These are phyloP conservation scores for Fusarium annulatum DNA, from an alignment of 2,329 filamentous ascomycete genomes.

Conservation along the genomic window DNA sequence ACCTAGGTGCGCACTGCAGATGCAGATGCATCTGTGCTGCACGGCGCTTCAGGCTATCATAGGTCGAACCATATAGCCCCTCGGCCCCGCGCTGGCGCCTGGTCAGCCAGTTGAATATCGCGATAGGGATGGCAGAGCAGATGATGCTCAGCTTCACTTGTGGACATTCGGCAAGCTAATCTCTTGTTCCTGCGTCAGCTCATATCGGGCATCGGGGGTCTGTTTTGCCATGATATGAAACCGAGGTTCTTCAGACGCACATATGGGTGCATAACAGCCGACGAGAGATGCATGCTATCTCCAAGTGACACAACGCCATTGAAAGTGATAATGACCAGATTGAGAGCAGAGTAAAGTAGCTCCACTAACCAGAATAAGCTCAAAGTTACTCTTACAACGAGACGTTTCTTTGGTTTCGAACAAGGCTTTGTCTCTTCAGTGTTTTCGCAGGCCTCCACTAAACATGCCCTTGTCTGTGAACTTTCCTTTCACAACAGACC, in stretches of 20 bases:
- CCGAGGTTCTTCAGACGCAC: conserved; percentile 12
- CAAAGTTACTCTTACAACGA: background rate
- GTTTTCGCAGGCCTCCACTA: conserved; percentile 5
- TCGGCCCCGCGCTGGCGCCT: conserved; percentile 35
- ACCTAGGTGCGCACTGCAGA: conserved; percentile 11
- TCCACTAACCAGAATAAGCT: background rate
- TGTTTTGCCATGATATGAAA: conserved; percentile 1
- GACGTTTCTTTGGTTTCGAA: conserved; percentile 22
- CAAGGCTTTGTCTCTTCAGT: conserved; percentile 21
- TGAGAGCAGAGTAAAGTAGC: background rate
- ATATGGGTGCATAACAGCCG: conserved; percentile 5
- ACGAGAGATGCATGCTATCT: background rate
- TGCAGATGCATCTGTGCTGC: conserved; percentile 3
- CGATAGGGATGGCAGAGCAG: conserved; percentile 10
- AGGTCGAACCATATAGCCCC: conserved; percentile 8
- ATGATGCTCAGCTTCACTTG: conserved; percentile 2
- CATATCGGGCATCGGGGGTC: background rate
- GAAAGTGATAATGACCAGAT: background rate
- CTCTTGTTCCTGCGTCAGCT: conserved; percentile 25
- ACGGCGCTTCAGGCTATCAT: conserved; percentile 16
- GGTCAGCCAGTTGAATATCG: conserved; percentile 30
- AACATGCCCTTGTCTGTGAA: conserved; percentile 13
- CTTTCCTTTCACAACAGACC: conserved; percentile 7
- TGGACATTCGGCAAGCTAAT: conserved; percentile 12
- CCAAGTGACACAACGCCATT: conserved; percentile 1